A percentile compares a stretch with the other conserved stretches of the same genome.
Evolutionary conservation across 1,139 yeast genomes (phyloP).

Genomic region (Scheffersomyces segobiensis): DNA sequence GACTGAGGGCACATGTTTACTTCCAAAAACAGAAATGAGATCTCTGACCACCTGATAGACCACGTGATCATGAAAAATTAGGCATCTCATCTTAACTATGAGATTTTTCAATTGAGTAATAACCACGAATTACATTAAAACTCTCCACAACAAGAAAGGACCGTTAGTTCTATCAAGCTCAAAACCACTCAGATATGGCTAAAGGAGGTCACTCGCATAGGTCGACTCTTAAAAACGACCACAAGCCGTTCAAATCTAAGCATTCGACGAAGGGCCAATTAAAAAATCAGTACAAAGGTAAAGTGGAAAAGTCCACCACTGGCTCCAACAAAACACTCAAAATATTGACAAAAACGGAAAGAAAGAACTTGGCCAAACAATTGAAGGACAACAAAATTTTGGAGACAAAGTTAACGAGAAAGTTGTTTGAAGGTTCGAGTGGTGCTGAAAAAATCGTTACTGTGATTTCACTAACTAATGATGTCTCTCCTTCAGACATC

Average conservation of each 20-base stretch:
- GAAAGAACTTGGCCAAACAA: conserved; percentile 81
- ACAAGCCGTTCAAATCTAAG: conserved; percentile 86
- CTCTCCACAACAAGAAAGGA: background rate
- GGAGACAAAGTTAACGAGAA: conserved; percentile 52
- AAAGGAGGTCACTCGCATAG: conserved; percentile 74
- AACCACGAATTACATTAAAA: background rate
- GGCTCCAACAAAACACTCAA: conserved; percentile 35
- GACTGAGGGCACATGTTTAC: background rate
- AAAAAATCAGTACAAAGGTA: conserved; percentile 80
- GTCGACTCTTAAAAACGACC: conserved; percentile 77
- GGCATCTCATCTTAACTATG: conserved; percentile 11
- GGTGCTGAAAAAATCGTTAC: conserved; percentile 87
- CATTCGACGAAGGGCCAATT: conserved; percentile 90
- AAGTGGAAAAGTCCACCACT: conserved; percentile 64
- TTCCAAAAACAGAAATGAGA: conserved; percentile 1
- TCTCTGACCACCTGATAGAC: background rate
- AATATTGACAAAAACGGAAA: conserved; percentile 59
- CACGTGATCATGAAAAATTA: conserved; percentile 2
- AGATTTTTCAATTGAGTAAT: background rate
- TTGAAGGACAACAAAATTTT: conserved; percentile 69
- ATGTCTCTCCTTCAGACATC: conserved; percentile 60
- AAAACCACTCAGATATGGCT: conserved; percentile 45
- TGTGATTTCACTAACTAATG: conserved; percentile 75
- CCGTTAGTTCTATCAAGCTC: background rate
- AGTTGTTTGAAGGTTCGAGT: conserved; percentile 73